Conservation (phyloP, 2,329 filamentous ascomycete genomes). For the Epichloe glyceriae region DNA sequence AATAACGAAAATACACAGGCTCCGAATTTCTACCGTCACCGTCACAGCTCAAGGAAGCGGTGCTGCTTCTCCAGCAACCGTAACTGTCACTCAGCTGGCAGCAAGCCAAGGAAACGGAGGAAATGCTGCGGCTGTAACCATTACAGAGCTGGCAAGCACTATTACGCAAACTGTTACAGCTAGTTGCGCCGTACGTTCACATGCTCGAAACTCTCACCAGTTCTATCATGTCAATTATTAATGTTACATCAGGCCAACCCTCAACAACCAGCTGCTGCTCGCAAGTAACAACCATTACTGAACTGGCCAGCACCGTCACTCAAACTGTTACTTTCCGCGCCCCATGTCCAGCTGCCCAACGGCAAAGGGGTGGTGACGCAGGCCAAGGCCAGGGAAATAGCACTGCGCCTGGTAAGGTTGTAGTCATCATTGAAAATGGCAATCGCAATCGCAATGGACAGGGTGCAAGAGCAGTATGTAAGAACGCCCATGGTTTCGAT, state of each 20-base stretch:
- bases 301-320: too few species aligned
- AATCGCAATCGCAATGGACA: neutral
- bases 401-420: neutral
- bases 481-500: neutral
- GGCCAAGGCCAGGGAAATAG: neutral
- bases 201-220: neutral
- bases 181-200: neutral
- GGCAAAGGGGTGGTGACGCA: too few species aligned
- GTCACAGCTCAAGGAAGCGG: neutral
- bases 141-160: constrained; percentile 2
- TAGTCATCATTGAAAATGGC: neutral
- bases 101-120: neutral
- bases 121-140: constrained; percentile 9
- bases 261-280: neutral
- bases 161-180: constrained; percentile 6
- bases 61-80: neutral
- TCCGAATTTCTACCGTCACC: neutral
- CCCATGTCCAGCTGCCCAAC: too few species aligned
- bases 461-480: neutral
- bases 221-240: neutral
- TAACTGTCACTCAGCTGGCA: neutral
- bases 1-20: neutral
- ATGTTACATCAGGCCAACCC: neutral
- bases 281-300: too few species aligned
- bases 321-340: too few species aligned